Evolutionary conservation across 768 basidiomycete species (phyloP).

Genomic region (Mycena floridula): DNA sequence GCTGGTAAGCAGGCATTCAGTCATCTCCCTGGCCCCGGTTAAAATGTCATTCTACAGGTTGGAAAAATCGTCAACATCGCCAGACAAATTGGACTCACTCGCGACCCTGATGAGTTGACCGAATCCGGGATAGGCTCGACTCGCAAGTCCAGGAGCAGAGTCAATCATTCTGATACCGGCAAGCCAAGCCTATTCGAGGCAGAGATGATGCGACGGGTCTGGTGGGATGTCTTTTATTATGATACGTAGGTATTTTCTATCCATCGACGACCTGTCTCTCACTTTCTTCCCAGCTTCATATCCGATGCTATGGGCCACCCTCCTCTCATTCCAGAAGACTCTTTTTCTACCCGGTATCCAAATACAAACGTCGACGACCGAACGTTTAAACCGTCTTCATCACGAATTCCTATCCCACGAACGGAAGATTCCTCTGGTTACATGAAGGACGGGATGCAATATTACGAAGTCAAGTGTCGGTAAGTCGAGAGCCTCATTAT

Average conservation of each 20-base stretch:
- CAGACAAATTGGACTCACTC: slow-evolving; percentile 53
- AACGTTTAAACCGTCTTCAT: slow-evolving; percentile 40
- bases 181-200: slow-evolving; percentile 36
- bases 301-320: slow-evolving; percentile 62
- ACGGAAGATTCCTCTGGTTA: slow-evolving; percentile 7
- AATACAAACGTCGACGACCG: slow-evolving; percentile 48
- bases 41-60: slow-evolving; percentile 29
- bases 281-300: slow-evolving; percentile 44
- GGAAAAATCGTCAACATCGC: slow-evolving; percentile 69
- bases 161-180: background rate
- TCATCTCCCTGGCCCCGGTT: slow-evolving; percentile 1
- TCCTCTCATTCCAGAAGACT: slow-evolving; percentile 49
- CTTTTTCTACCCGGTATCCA: slow-evolving; percentile 53
- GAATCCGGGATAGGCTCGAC: slow-evolving; percentile 2
- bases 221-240: slow-evolving; percentile 79
- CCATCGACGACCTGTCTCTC: slow-evolving; percentile 4
- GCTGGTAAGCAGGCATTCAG: slow-evolving; percentile 31
- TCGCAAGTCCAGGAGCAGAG: slow-evolving; percentile 2
- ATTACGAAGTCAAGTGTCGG: slow-evolving; percentile 58
- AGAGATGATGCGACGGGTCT: slow-evolving; percentile 49
- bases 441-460: slow-evolving; percentile 27
- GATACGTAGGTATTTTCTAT: slow-evolving; percentile 54
- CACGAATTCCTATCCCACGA: slow-evolving; percentile 33
- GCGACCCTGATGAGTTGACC: slow-evolving; percentile 49
- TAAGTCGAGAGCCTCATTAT: too few species aligned